Base-by-base conservation (phyloP, 371 early-diverging fungal species). In the Entomophthora muscae region DNA sequence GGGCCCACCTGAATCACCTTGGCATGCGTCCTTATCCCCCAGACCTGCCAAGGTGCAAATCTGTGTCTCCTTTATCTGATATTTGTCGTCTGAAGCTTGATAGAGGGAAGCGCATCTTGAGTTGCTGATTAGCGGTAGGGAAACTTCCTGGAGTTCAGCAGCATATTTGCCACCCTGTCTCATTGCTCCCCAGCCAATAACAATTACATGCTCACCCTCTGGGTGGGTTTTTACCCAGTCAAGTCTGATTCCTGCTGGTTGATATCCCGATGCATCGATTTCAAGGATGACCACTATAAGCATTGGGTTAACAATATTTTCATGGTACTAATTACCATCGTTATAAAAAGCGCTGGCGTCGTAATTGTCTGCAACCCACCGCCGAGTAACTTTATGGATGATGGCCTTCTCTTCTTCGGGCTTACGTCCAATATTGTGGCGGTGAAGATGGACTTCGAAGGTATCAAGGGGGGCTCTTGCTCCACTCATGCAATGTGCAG, bases 1-100 rank as follows among this genome's bases (percentile, higher is more conserved):
- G 0, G 75, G 75, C 7, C 76, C 76, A 5, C 76, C 76, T 10
- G 74, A 74, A 30, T 76, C 76, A 32, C 76, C 76, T 1, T 68
- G 69, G 51, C 76, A 76, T 0, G 76, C 74, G 27, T 75, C 76
- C 0, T 66, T 59, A n/a, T 74, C 76, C 0, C 63, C 64, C 24
- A 33, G 60, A 28, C 69, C 71, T 3, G 68, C 67, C 23, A 71
- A 75, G 13, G 74, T 72, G 52, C 76, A 76, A 10, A 76, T 68
- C 24, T 67, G 66, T 22, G 33, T 59, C 3, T 22, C 13, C 1
- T 63, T 55, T 0, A 69, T 71, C 52, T 68, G 52, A 33, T 74
- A 68, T n/a, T n/a, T n/a, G 12, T 71, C 65, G 3, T 51, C 61
- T 32, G 72, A 72, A 55, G 63, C 64, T 28, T 66, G 64, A 10